A percentile compares a stretch with the other conserved stretches of the same genome.
Evolutionary conservation across 208 protist species (phyloP).

Genomic region (Dictyostelium gargantuum): DNA sequence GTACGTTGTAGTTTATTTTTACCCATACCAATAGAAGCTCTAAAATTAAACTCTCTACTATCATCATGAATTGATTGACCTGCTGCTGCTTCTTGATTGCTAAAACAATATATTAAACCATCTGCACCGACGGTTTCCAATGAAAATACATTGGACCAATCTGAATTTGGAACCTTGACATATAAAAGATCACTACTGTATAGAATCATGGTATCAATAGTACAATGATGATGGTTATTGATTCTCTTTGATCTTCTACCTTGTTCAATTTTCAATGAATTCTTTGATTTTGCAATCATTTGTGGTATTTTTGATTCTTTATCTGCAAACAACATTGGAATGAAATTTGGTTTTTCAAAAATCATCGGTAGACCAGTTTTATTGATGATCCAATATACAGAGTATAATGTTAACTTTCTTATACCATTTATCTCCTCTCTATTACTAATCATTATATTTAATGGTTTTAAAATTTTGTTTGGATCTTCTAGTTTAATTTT

Average conservation of each 20-base stretch:
- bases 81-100: no score
- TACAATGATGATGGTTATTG: background rate
- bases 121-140: slow-evolving; percentile 8
- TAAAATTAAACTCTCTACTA: slow-evolving; percentile 38
- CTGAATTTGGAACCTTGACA: background rate
- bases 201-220: slow-evolving; percentile 1
- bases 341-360: slow-evolving; percentile 43
- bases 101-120: background rate
- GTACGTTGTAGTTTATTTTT: slow-evolving; percentile 45
- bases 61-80: background rate
- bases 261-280: background rate
- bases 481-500: slow-evolving; percentile 16
- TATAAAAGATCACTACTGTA: background rate
- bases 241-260: background rate
- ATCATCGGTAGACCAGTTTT: slow-evolving; percentile 9
- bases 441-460: slow-evolving; percentile 52
- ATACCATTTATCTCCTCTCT: background rate
- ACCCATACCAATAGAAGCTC: slow-evolving; percentile 28
- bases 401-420: slow-evolving; percentile 1
- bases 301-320: slow-evolving; percentile 32
- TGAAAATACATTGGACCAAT: slow-evolving; percentile 21
- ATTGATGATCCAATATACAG: slow-evolving; percentile 34
- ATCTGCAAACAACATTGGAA: background rate
- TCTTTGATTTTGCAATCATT: background rate
- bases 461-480: background rate